A percentile compares a stretch with the other conserved stretches of the same genome.
Evolutionary conservation across 148 eudicot genomes (phyloP).

Genomic region (Rhododendron kiyosumense): DNA sequence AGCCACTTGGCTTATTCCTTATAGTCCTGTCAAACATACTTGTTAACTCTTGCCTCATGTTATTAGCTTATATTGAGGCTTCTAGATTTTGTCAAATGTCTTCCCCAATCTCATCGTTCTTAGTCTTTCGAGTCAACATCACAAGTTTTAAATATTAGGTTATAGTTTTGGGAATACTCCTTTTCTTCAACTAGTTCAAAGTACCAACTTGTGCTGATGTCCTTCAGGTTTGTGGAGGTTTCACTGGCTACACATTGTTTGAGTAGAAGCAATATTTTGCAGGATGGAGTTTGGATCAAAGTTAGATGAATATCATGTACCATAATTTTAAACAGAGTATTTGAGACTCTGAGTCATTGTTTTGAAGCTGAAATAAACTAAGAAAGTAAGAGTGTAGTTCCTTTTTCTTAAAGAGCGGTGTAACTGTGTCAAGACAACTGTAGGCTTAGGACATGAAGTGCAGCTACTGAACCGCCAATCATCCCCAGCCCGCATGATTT

Average conservation of each 20-base stretch:
- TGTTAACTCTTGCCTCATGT: neutral
- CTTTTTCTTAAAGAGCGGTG: neutral
- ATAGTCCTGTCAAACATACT: neutral
- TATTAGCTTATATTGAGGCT: neutral
- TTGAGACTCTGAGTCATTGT: neutral
- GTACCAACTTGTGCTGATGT: neutral
- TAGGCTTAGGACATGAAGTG: neutral
- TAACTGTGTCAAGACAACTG: neutral
- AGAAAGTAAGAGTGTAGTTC: slow-evolving; percentile 2
- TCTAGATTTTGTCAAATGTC: neutral
- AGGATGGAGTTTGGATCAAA: neutral
- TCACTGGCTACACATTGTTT: neutral
- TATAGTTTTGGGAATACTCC: neutral
- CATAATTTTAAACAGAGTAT: neutral
- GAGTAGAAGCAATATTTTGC: neutral
- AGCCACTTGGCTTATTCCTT: neutral
- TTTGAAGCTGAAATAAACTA: neutral
- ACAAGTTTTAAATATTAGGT: neutral
- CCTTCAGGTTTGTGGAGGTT: neutral
- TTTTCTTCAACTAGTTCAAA: neutral
- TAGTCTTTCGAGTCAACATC: neutral
- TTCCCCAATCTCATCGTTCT: neutral
- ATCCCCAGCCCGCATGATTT: neutral
- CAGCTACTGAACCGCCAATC: neutral
- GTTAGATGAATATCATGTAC: neutral